A percentile compares a stretch with the other conserved stretches of the same genome.
Conservation (phyloP, 495 filamentous ascomycete genomes). For the Podospora conica region DNA sequence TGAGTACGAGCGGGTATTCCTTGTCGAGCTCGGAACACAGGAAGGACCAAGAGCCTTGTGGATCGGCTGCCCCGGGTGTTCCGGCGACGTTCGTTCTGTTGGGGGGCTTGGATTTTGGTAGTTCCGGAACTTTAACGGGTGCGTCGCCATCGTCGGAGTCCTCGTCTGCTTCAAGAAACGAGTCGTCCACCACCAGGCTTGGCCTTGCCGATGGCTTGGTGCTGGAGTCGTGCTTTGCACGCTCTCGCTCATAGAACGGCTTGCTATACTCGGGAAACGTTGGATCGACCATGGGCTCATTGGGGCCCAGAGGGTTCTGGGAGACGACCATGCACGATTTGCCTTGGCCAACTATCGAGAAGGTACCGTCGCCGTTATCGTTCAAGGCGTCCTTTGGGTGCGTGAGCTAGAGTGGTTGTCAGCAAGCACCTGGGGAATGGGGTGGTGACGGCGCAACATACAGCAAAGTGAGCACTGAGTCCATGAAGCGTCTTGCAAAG, state of each 20-base stretch:
- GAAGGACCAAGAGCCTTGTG: slow-evolving; percentile 1
- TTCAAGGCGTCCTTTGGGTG: neutral
- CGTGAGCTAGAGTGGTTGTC: neutral
- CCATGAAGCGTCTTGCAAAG: neutral
- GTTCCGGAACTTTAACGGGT: neutral
- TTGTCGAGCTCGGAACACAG: neutral
- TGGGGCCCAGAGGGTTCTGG: slow-evolving; percentile 3
- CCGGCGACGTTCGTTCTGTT: neutral
- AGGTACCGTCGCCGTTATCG: slow-evolving; percentile 16
- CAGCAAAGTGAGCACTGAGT: neutral
- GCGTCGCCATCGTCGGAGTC: neutral
- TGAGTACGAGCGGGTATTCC: neutral
- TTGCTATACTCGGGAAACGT: neutral
- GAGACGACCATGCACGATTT: slow-evolving; percentile 13
- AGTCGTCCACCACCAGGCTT: neutral
- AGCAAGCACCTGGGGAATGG: neutral
- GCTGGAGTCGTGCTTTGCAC: neutral
- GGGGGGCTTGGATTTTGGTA: neutral
- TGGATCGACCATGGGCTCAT: slow-evolving; percentile 1
- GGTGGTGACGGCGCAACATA: neutral
- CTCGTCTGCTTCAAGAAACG: neutral
- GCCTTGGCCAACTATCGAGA: slow-evolving; percentile 9
- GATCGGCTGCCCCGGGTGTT: neutral
- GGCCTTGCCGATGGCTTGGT: neutral
- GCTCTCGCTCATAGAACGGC: neutral